Evolutionary conservation across 139 green algal species (phyloP).

Genomic region (Chlorella sp.): DNA sequence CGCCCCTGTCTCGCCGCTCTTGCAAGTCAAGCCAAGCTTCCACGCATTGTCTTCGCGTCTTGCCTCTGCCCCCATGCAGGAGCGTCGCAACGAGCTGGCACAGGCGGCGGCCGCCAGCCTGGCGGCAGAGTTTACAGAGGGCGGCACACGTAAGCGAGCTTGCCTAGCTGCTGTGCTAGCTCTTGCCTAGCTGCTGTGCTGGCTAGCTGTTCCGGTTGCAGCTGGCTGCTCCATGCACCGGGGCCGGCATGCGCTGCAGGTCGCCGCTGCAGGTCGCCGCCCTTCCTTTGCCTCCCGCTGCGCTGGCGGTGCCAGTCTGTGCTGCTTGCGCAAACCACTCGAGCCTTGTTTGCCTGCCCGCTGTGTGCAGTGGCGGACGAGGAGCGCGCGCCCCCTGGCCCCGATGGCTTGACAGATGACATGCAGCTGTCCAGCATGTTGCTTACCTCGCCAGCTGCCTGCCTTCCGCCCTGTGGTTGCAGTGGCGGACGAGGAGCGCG

Average conservation of each 20-base stretch:
- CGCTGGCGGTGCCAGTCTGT: background rate
- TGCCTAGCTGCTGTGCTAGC: background rate
- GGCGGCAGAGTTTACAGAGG: slow-evolving; percentile 42
- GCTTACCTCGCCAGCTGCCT: background rate
- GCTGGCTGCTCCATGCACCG: too few relatives aligned
- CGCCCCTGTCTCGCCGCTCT: too few relatives aligned
- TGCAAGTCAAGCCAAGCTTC: too few relatives aligned
- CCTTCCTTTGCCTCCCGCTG: background rate
- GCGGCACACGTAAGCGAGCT: background rate
- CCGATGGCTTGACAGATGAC: slow-evolving; percentile 5
- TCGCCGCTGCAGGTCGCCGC: too few relatives aligned
- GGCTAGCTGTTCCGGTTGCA: background rate
- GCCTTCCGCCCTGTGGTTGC: background rate
- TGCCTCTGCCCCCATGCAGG: background rate
- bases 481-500: slow-evolving; percentile 12
- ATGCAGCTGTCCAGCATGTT: background rate
- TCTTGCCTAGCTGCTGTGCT: background rate
- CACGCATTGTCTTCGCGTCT: too few relatives aligned
- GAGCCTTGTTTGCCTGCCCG: too few relatives aligned
- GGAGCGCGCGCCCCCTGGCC: background rate
- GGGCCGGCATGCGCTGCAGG: too few relatives aligned
- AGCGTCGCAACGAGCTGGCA: slow-evolving; percentile 35
- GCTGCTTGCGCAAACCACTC: background rate
- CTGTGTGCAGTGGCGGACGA: slow-evolving; percentile 11
- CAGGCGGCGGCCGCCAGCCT: slow-evolving; percentile 36